Base-by-base conservation (phyloP, 2,329 filamentous ascomycete genomes). In the Aspergillus persii region DNA sequence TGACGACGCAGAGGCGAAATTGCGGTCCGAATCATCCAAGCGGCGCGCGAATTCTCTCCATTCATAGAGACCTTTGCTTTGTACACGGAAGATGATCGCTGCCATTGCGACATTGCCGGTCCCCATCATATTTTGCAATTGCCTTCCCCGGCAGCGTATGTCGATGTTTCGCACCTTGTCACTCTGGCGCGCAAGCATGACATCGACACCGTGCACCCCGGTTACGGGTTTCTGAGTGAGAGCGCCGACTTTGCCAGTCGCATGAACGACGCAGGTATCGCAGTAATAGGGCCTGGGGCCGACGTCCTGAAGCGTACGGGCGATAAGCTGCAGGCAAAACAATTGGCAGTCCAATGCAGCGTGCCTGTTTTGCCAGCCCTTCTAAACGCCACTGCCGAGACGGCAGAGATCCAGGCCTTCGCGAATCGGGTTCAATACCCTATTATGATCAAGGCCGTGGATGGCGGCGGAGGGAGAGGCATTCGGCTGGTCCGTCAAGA, bases 401-500 rank as follows among this genome's bases (percentile, higher is more conserved):
- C 80, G 1, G 71, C 76, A 29, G 74, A 79, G 4, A 77, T 84
- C 4, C 68, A 71, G 3, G 48, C 56, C 0, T 93, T 93, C 66
- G 92, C 90, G 71, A 81, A 68, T 2, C 51, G 73, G 26, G 74
- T 79, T 12, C 82, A 82, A 1, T 82, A 81, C 49, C 84, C 84
- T 0, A 76, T 86, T 48, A 86, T 87, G 82, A 74, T 88, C 49
- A 88, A 88, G 66, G 85, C 85, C n/a, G 82, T 87, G 3, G 85
- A 87, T 68, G 85, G 85, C 1, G 86, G 85, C 12, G 85, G 85
- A 2, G 86, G 86, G 0, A 73, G 84, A 15, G 86, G 85, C 0
- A 87, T 88, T 50, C 78, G 85, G 5, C 73, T 87, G 0, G 80
- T 86, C 6, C 71, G 72, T 1, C 66, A 69, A 26, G 72, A 78